These are phyloP conservation scores for Curvularia sp. DNA, from an alignment of 2,329 filamentous ascomycete species.

Conservation along the genomic window DNA sequence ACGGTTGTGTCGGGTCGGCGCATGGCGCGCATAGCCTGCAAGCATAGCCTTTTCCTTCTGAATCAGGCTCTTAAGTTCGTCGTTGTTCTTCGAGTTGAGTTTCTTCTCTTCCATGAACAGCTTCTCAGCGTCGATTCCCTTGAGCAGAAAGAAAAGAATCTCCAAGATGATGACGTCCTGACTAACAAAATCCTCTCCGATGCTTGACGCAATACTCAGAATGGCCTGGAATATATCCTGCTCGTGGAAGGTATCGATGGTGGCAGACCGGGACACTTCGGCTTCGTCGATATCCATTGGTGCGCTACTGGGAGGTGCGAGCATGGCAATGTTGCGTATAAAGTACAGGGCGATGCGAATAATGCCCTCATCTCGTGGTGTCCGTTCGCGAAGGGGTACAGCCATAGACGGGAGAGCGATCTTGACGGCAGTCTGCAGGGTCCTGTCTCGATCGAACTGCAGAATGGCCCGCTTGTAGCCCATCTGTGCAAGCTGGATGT, in stretches of 20 bases:
- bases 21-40: constrained; percentile 75
- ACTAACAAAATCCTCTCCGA: constrained; percentile 89
- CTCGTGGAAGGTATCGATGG: constrained; percentile 85
- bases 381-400: constrained; percentile 75
- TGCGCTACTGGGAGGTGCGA: constrained; percentile 74
- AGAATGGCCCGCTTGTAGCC: constrained; percentile 89
- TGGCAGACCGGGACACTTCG: constrained; percentile 84
- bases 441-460: constrained; percentile 77
- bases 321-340: constrained; percentile 86
- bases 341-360: constrained; percentile 91
- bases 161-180: constrained; percentile 92
- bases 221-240: constrained; percentile 90
- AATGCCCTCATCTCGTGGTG: constrained; percentile 83
- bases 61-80: constrained; percentile 77
- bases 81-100: constrained; percentile 70
- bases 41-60: constrained; percentile 85
- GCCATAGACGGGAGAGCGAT: constrained; percentile 88
- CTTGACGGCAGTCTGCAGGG: constrained; percentile 81
- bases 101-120: constrained; percentile 84
- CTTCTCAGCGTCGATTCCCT: constrained; percentile 83
- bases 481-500: constrained; percentile 85
- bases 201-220: constrained; percentile 86
- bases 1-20: constrained; percentile 86
- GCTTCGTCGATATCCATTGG: constrained; percentile 87
- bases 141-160: constrained; percentile 89